Conservation (phyloP, 2,329 filamentous ascomycete species). For the Colletotrichum camelliae region DNA sequence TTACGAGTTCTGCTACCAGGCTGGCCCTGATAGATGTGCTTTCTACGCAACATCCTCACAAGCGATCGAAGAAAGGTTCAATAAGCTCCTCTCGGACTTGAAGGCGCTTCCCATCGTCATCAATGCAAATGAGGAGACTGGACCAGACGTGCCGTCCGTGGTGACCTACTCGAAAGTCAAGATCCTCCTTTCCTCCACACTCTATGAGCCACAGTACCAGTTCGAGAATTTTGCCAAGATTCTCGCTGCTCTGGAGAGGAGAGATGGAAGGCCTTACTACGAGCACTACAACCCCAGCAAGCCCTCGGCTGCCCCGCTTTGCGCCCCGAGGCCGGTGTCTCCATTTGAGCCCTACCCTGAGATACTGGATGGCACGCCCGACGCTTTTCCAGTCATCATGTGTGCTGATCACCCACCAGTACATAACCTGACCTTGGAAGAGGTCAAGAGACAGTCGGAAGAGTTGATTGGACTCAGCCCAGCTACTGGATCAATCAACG, state of each 20-base stretch:
- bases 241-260: conserved; percentile 46
- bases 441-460: conserved; percentile 38
- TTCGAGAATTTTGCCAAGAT: conserved; percentile 48
- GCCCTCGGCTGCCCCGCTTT: conserved; percentile 28
- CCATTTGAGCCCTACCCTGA: conserved; percentile 34
- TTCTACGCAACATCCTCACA: conserved; percentile 43
- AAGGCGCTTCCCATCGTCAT: conserved; percentile 49
- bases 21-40: conserved; percentile 52
- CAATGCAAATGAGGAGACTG: conserved; percentile 29
- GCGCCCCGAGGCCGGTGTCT: conserved; percentile 33
- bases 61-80: conserved; percentile 44
- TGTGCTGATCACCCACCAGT: conserved; percentile 45
- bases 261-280: conserved; percentile 51
- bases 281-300: conserved; percentile 24
- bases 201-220: conserved; percentile 50
- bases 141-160: conserved; percentile 50
- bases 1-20: conserved; percentile 57
- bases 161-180: conserved; percentile 56
- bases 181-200: conserved; percentile 42
- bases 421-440: conserved; percentile 33
- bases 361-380: conserved; percentile 37
- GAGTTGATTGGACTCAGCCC: conserved; percentile 41
- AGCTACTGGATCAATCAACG: conserved; percentile 48
- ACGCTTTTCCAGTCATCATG: conserved; percentile 51
- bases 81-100: conserved; percentile 44